A percentile compares a stretch with the other conserved stretches of the same genome.
Conservation (phyloP, 2,329 filamentous ascomycete species). For the Claviceps quebecensis region DNA sequence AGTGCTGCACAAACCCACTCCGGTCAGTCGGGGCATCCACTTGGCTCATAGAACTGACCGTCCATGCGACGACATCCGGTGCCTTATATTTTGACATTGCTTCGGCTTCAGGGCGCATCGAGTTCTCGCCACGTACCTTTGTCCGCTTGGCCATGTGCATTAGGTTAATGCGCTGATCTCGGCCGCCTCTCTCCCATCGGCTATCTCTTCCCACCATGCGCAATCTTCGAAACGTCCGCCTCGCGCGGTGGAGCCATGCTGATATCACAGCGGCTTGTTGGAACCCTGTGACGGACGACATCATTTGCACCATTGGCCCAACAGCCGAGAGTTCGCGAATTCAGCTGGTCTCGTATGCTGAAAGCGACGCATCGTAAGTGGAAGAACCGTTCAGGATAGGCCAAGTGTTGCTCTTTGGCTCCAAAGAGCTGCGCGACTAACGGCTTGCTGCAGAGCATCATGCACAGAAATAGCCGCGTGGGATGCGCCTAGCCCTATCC, state of each 20-base stretch:
- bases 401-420: neutral
- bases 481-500: constrained; percentile 72
- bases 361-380: constrained; percentile 21
- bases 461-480: constrained; percentile 55
- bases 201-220: constrained; percentile 45
- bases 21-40: neutral
- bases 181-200: neutral
- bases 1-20: neutral
- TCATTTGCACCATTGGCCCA: constrained; percentile 77
- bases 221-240: constrained; percentile 69
- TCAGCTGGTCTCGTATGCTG: constrained; percentile 48
- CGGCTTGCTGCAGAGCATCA: constrained; percentile 8
- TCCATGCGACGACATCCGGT: neutral
- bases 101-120: neutral
- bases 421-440: neutral
- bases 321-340: constrained; percentile 55
- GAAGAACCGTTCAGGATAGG: neutral
- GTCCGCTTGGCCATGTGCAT: neutral
- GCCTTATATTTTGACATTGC: neutral
- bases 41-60: neutral
- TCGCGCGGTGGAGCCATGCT: constrained; percentile 48
- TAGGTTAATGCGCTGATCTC: constrained; percentile 2
- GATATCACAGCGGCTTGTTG: constrained; percentile 67
- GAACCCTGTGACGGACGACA: constrained; percentile 65
- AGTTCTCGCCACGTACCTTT: neutral